Evolutionary conservation across 2,329 filamentous ascomycete species (phyloP).

Genomic region (Colletotrichum navitas): DNA sequence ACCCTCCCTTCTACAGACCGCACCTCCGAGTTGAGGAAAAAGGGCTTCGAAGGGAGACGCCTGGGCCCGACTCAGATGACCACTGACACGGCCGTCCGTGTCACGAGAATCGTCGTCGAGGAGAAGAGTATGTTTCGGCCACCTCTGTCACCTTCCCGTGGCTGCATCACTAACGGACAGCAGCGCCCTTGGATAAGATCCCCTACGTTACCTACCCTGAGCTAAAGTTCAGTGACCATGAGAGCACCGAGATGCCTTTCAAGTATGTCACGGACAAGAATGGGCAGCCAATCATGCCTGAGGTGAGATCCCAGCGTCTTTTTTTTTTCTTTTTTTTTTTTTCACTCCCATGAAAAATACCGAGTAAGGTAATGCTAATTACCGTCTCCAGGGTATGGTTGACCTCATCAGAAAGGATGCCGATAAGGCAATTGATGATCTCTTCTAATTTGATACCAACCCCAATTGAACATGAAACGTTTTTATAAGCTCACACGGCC

Average conservation of each 20-base stretch:
- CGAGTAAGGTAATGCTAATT: slow-evolving; percentile 43
- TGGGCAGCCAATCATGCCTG: slow-evolving; percentile 89
- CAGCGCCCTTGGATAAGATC: slow-evolving; percentile 83
- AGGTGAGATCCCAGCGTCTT: slow-evolving; percentile 66
- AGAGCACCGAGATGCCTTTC: slow-evolving; percentile 98
- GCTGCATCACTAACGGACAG: slow-evolving; percentile 31
- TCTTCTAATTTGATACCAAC: slow-evolving; percentile 68
- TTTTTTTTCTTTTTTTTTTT: too few relatives aligned
- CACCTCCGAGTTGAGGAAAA: slow-evolving; percentile 93
- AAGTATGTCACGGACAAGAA: slow-evolving; percentile 85
- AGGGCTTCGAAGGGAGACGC: slow-evolving; percentile 89
- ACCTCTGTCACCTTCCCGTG: not conserved
- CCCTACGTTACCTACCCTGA: slow-evolving; percentile 90
- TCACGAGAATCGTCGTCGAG: slow-evolving; percentile 90
- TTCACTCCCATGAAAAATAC: too few relatives aligned
- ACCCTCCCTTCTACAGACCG: slow-evolving; percentile 71
- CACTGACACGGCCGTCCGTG: slow-evolving; percentile 94
- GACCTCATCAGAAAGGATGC: slow-evolving; percentile 94
- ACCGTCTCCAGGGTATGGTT: slow-evolving; percentile 80
- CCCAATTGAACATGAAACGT: slow-evolving; percentile 26
- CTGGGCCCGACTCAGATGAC: slow-evolving; percentile 97
- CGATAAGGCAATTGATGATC: slow-evolving; percentile 89
- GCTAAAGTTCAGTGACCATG: slow-evolving; percentile 88
- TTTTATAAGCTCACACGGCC: not conserved
- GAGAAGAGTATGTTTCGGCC: slow-evolving; percentile 73